Percentiles rank a stretch among this genome's conserved stretches.
Evolutionary conservation across 768 basidiomycete species (phyloP).

Genomic region (Xerocomellus amylosporus): DNA sequence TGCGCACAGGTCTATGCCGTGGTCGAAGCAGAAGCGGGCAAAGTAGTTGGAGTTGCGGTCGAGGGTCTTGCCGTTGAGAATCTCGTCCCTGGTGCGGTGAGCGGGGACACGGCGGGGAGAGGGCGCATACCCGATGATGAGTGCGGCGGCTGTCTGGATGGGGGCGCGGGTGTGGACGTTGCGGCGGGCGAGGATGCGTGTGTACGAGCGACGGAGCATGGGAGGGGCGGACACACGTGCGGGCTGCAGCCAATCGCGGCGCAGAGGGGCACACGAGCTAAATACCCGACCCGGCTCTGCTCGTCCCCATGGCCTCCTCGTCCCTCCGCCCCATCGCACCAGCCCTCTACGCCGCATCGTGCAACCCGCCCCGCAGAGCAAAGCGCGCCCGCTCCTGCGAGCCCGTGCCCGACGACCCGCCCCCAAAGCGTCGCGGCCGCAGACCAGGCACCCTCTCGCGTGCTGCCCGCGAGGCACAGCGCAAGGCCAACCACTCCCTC

Average conservation of each 20-base stretch:
- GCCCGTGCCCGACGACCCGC: constrained; percentile 20
- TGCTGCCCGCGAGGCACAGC: constrained; percentile 77
- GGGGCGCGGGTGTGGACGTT: too few relatives aligned
- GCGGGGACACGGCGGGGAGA: background rate
- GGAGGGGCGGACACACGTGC: constrained; percentile 20
- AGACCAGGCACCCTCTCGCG: constrained; percentile 73
- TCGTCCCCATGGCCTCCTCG: constrained; percentile 10
- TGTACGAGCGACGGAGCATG: constrained; percentile 15
- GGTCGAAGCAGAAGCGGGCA: constrained; percentile 84
- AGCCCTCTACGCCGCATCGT: constrained; percentile 34
- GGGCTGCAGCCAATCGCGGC: background rate
- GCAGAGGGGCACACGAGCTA: too few relatives aligned
- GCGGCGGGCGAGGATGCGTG: background rate
- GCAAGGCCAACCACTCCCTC: constrained; percentile 90
- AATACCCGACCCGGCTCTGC: background rate
- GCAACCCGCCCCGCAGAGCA: constrained; percentile 46
- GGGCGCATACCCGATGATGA: constrained; percentile 67
- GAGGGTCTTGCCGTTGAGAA: constrained; percentile 87
- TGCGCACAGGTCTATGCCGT: constrained; percentile 73
- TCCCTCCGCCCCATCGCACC: constrained; percentile 28
- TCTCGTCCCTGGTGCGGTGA: constrained; percentile 64
- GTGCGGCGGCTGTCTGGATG: constrained; percentile 71
- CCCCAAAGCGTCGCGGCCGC: constrained; percentile 62
- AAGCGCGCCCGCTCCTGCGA: constrained; percentile 38
- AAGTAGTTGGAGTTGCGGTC: constrained; percentile 85